Evolutionary conservation across 768 basidiomycete genomes (phyloP).

Genomic region (Suillus spraguei): DNA sequence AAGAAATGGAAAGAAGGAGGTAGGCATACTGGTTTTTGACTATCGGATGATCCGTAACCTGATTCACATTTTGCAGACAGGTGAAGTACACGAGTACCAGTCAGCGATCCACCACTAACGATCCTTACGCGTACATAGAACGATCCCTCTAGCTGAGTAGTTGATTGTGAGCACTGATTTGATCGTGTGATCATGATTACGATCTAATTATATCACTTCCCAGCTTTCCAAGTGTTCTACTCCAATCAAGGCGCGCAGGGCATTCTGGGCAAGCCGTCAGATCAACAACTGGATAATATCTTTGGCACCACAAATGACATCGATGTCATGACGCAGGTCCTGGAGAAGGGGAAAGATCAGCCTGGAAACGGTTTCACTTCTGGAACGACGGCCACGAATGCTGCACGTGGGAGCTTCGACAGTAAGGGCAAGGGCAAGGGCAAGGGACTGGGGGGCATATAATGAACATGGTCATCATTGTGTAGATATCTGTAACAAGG

Average conservation of each 20-base stretch:
- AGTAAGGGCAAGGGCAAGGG: slow-evolving; percentile 44
- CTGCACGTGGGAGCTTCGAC: slow-evolving; percentile 41
- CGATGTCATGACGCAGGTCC: slow-evolving; percentile 60
- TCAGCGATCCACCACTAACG: slow-evolving; percentile 15
- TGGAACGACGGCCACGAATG: slow-evolving; percentile 16
- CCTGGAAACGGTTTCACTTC: slow-evolving; percentile 47
- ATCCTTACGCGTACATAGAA: slow-evolving; percentile 37
- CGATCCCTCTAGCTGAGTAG: slow-evolving; percentile 72
- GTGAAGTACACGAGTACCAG: slow-evolving; percentile 42
- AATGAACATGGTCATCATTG: slow-evolving; percentile 5
- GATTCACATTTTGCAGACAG: slow-evolving; percentile 50
- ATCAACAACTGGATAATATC: slow-evolving; percentile 77
- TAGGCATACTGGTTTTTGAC: slow-evolving; percentile 35
- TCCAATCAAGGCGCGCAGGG: slow-evolving; percentile 80
- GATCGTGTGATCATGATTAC: neutral
- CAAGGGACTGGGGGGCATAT: slow-evolving; percentile 40
- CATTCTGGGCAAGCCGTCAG: slow-evolving; percentile 71
- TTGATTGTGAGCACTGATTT: slow-evolving; percentile 64
- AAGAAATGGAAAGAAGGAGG: slow-evolving; percentile 83
- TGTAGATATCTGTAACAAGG: slow-evolving; percentile 1
- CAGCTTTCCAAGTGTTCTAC: slow-evolving; percentile 74
- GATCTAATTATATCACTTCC: neutral
- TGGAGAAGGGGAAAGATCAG: slow-evolving; percentile 67
- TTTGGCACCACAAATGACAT: slow-evolving; percentile 69
- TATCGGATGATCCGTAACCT: slow-evolving; percentile 13